phyloP scores from a whole-genome alignment of 1,284 basidiomycete genomes.

The Rhodotorula mucilaginosa region DNA sequence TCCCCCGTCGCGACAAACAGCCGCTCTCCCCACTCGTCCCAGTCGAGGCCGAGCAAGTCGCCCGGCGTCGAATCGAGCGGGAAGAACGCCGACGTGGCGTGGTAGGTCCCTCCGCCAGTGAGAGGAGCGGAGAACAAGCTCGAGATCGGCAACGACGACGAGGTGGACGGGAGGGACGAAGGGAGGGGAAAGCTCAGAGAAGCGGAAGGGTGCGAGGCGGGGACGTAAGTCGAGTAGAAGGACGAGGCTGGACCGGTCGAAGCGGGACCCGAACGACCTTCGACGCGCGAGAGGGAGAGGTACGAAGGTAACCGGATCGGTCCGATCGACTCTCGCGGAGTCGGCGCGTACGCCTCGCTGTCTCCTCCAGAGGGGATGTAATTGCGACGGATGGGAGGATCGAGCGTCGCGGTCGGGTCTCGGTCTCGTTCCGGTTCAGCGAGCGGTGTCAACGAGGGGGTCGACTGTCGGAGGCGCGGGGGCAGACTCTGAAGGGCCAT shows the following conservation, averaged over 20 bases:
- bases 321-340: conserved; percentile 1
- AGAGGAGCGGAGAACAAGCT: conserved; percentile 9
- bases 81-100: conserved; percentile 25
- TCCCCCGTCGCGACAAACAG: conserved; percentile 29
- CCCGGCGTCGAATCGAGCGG: conserved; percentile 25
- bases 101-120: neutral
- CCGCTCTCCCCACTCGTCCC: conserved; percentile 33
- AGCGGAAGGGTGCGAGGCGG: neutral
- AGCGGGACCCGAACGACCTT: neutral
- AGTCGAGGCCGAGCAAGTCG: conserved; percentile 35
- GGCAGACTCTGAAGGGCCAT: too few species aligned
- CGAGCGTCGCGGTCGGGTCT: neutral
- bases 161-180: neutral
- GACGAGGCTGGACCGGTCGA: neutral
- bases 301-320: conserved; percentile 7
- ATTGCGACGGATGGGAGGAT: conserved; percentile 6
- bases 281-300: neutral
- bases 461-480: conserved; percentile 3
- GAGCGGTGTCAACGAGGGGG: neutral
- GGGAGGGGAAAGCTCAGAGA: neutral
- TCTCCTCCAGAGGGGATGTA: neutral
- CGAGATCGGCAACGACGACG: neutral
- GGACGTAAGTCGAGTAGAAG: conserved; percentile 1
- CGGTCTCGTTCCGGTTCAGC: neutral
- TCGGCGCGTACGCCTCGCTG: neutral